Evolutionary conservation across 306 rosid species (phyloP), one percentile per base, ranked within the genome.

Genomic region (Prosopis cineraria): DNA sequence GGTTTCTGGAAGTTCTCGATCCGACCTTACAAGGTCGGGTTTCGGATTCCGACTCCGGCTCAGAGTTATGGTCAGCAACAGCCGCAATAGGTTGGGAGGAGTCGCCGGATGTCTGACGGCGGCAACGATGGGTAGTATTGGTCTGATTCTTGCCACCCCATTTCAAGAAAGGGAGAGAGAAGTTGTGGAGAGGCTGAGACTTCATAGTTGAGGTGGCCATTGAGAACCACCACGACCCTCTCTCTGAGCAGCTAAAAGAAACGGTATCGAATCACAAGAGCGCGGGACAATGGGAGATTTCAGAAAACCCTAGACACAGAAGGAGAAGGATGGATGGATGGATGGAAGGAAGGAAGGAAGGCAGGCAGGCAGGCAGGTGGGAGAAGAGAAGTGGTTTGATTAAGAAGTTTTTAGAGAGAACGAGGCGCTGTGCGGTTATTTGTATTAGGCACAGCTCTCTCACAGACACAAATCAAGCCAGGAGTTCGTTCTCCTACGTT

Each of bases 101-200:
- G 16, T 82, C 90, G 16, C 84, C 86, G 22, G 88, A 83, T 65
- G 78, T 53, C 6, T 83, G 52, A 10, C 91, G 93, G 72, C 93
- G 97, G 78, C 9, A 75, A 55, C 94, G 96, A 64, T 84, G 83
- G 78, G 71, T 78, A 50, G 73, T 48, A 85, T 78, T 90, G 40
- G 91, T 74, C 68, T 87, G 86, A 75, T 86, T 89, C 84, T 89
- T 95, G 40, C 84, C 90, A 1, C 99, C 98, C 97, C 98, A 96
- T 82, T 89, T 89, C 45, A 96, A 73, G 72, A 84, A 93, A 25
- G 96, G 83, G 1, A 91, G 83, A 10, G 98, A 52, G 83, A 96
- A 96, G 86, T 96, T 96, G 87, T 93, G 98, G 55, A 96, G 87
- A 47, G 97, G 99, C 65, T 88, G 90, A 12, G 98, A 88, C 89